Percentiles rank a stretch among this genome's conserved stretches.
phyloP scores from a whole-genome alignment of 345 rosid species.

The Bruguiera sexangula region DNA sequence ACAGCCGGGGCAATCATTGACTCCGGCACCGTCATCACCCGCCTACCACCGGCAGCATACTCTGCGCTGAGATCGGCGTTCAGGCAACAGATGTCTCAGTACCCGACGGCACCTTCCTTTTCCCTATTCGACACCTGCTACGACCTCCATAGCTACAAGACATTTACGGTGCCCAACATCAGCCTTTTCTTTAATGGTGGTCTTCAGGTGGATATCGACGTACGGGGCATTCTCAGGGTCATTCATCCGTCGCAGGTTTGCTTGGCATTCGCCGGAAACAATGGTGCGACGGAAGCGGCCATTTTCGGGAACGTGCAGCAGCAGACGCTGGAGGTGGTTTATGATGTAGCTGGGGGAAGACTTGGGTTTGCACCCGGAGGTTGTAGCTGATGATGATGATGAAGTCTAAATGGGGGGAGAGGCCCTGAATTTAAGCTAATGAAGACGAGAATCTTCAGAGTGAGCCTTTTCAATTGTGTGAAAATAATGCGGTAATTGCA shows the following conservation, averaged over 20 bases:
- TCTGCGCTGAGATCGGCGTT: slow-evolving; percentile 45
- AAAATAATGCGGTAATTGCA: no score
- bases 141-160: slow-evolving; percentile 39
- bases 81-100: slow-evolving; percentile 45
- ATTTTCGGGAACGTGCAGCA: slow-evolving; percentile 82
- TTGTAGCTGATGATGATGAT: slow-evolving; percentile 42
- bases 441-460: no score
- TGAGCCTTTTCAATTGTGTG: no score
- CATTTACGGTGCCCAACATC: slow-evolving; percentile 46
- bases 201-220: slow-evolving; percentile 39
- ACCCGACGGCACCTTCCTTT: slow-evolving; percentile 50
- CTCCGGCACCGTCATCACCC: slow-evolving; percentile 85
- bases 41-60: slow-evolving; percentile 67
- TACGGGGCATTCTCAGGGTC: slow-evolving; percentile 34
- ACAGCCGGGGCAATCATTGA: slow-evolving; percentile 61
- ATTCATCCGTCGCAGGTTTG: slow-evolving; percentile 51
- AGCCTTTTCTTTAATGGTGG: slow-evolving; percentile 48
- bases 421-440: no score
- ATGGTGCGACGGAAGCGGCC: slow-evolving; percentile 40
- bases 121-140: slow-evolving; percentile 81
- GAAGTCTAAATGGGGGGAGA: no score
- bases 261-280: slow-evolving; percentile 71
- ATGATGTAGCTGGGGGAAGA: slow-evolving; percentile 57
- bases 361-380: slow-evolving; percentile 67
- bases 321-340: slow-evolving; percentile 62